Conservation (phyloP, 2,329 filamentous ascomycete species). For the Aspergillus sp. region DNA sequence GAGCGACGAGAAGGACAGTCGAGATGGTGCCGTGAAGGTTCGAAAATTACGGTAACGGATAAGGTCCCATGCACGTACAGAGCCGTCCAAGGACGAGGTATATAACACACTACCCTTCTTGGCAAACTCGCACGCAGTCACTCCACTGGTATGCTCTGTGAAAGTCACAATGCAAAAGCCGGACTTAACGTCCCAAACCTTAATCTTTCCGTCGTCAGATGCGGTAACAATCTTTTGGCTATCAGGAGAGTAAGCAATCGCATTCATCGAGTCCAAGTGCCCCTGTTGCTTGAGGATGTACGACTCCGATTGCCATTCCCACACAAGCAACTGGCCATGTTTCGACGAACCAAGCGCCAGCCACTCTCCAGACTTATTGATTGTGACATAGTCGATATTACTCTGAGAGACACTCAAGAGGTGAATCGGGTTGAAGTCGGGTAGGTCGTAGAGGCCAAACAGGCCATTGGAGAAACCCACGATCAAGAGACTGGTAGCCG, state of each 20-base stretch:
- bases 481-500: conserved; percentile 83
- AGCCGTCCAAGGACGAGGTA: conserved; percentile 90
- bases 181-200: conserved; percentile 94
- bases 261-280: conserved; percentile 93
- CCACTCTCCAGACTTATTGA: conserved; percentile 95
- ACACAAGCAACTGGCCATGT: conserved; percentile 90
- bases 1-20: conserved; percentile 86
- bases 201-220: conserved; percentile 95
- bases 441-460: conserved; percentile 92
- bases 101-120: conserved; percentile 94
- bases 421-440: conserved; percentile 92
- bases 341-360: conserved; percentile 94
- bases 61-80: conserved; percentile 90
- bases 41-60: conserved; percentile 94
- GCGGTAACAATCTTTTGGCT: conserved; percentile 89
- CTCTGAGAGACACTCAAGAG: conserved; percentile 88
- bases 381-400: conserved; percentile 88
- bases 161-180: conserved; percentile 98
- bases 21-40: conserved; percentile 89
- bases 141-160: conserved; percentile 89
- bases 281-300: conserved; percentile 98
- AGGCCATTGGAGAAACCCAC: conserved; percentile 92
- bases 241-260: conserved; percentile 86
- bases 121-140: conserved; percentile 87
- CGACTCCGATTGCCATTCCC: conserved; percentile 99